Conservation (phyloP, 2,329 filamentous ascomycete species). For the Fusarium sp. region DNA sequence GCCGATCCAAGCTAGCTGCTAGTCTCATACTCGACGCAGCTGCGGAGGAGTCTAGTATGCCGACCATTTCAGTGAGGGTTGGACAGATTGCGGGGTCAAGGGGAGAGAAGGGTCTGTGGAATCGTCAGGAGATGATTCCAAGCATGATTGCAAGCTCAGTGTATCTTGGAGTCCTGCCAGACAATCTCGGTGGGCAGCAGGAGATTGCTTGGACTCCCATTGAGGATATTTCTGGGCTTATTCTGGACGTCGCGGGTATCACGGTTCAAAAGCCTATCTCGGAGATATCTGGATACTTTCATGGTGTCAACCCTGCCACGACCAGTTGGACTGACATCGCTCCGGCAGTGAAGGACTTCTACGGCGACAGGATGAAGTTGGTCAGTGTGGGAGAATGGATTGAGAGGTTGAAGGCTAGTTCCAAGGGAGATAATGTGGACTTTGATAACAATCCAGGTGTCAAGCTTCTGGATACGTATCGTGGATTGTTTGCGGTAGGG, state of each 20-base stretch:
- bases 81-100: slow-evolving; percentile 5
- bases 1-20: background rate
- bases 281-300: slow-evolving; percentile 1
- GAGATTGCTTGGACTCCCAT: background rate
- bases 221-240: background rate
- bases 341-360: background rate
- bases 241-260: background rate
- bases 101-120: background rate
- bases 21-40: background rate
- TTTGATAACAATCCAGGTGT: background rate
- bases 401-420: background rate
- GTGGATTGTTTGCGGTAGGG: background rate
- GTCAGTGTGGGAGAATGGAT: background rate
- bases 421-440: background rate
- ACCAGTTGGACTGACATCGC: background rate
- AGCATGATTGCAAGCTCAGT: slow-evolving; percentile 7
- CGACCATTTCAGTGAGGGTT: background rate
- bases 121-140: background rate
- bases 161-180: background rate
- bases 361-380: background rate
- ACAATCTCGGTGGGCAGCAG: background rate
- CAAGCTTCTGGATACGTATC: background rate
- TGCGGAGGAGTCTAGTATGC: accelerated
- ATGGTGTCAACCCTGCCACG: background rate
- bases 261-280: background rate